phyloP scores from a whole-genome alignment of 139 green algal genomes.

The Protoeuglena noctilucae region DNA sequence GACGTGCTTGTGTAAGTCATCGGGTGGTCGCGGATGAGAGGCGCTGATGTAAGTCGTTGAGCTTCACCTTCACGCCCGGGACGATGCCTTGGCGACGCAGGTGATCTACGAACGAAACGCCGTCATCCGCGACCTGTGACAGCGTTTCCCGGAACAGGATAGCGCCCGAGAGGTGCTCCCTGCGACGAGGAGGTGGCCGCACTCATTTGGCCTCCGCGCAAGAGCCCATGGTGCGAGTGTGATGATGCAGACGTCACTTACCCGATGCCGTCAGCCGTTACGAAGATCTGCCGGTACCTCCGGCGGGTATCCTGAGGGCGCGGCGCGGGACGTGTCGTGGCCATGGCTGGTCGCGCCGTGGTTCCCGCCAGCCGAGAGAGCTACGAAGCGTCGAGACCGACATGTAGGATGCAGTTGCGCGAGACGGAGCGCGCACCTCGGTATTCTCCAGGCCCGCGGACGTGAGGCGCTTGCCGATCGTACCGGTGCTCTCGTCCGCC shows the following conservation, averaged over 20 bases:
- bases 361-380: background rate
- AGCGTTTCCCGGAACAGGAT: conserved; percentile 89
- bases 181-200: background rate
- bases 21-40: too few relatives aligned
- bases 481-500: conserved; percentile 57
- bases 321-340: background rate
- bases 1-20: too few relatives aligned
- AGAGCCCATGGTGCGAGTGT: too few relatives aligned
- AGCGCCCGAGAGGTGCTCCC: conserved; percentile 30
- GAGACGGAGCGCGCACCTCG: conserved; percentile 7
- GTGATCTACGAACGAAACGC: conserved; percentile 22
- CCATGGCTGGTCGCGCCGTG: background rate
- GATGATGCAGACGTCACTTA: too few relatives aligned
- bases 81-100: conserved; percentile 19
- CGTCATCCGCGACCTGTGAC: conserved; percentile 49
- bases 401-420: background rate
- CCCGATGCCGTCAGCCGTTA: too few relatives aligned
- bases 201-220: too few relatives aligned
- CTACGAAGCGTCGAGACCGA: background rate
- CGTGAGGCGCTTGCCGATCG: conserved; percentile 63
- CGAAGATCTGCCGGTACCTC: conserved; percentile 44
- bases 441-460: conserved; percentile 30
- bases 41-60: too few relatives aligned
- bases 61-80: conserved; percentile 24
- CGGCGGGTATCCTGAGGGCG: conserved; percentile 26